Evolutionary conservation across 2,329 filamentous ascomycete species (phyloP).

Genomic region (Metarhizium rileyi): DNA sequence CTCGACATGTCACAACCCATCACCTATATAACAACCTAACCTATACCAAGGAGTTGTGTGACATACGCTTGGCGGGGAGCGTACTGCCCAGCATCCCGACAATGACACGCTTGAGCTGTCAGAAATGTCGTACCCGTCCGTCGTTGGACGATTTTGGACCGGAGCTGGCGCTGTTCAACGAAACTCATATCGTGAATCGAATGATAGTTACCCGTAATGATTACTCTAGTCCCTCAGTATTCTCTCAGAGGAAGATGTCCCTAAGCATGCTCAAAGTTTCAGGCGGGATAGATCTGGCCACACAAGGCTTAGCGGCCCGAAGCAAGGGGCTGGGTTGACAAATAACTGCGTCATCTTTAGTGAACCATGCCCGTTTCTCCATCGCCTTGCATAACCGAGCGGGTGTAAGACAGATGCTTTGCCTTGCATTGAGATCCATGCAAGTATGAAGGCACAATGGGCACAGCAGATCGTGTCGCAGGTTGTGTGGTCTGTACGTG

Average conservation of each 20-base stretch:
- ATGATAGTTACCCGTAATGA: no score
- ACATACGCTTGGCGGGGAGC: no score
- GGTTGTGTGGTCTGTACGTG: no score
- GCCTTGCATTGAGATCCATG: no score
- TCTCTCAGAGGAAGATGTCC: no score
- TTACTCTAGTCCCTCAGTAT: no score
- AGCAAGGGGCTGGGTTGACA: background rate
- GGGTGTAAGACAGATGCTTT: background rate
- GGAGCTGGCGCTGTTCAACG: no score
- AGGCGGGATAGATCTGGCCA: background rate
- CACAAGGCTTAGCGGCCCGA: background rate
- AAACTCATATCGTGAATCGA: no score
- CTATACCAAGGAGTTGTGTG: background rate
- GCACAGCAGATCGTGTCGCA: no score
- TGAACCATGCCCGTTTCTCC: background rate
- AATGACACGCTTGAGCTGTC: background rate
- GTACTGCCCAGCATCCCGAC: background rate
- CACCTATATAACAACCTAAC: background rate
- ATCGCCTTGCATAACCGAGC: background rate
- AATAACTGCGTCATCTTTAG: background rate
- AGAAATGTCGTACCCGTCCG: no score
- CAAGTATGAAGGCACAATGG: no score
- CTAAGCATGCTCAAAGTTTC: background rate
- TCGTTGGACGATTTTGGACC: no score
- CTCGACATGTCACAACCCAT: background rate